A percentile compares a stretch with the other conserved stretches of the same genome.
Evolutionary conservation across 305 asterid species (phyloP).

Genomic region (Fraxinus latifolia): DNA sequence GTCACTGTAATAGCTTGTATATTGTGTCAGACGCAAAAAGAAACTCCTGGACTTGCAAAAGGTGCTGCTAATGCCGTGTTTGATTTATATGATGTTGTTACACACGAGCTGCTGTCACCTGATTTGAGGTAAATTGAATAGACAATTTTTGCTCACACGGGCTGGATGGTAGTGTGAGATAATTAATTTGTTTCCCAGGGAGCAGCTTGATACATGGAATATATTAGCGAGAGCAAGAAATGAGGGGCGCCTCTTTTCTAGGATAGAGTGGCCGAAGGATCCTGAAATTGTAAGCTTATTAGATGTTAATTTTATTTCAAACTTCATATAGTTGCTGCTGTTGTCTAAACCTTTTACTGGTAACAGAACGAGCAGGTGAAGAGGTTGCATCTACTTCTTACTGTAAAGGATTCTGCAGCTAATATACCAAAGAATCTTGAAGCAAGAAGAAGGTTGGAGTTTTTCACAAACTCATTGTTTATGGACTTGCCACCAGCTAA

Average conservation of each 20-base stretch:
- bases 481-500: slow-evolving; percentile 94
- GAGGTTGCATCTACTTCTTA: slow-evolving; percentile 92
- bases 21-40: slow-evolving; percentile 56
- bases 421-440: slow-evolving; percentile 97
- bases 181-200: slow-evolving; percentile 46
- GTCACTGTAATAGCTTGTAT: slow-evolving; percentile 21
- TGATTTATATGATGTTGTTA: slow-evolving; percentile 89
- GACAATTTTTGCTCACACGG: slow-evolving; percentile 10
- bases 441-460: slow-evolving; percentile 90
- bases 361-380: slow-evolving; percentile 93
- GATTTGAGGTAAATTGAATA: slow-evolving; percentile 68
- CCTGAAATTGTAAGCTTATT: slow-evolving; percentile 67
- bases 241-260: slow-evolving; percentile 92
- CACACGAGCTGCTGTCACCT: slow-evolving; percentile 77
- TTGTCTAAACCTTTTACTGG: slow-evolving; percentile 6
- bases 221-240: slow-evolving; percentile 85
- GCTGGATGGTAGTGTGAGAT: background rate
- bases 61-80: slow-evolving; percentile 91
- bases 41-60: slow-evolving; percentile 78
- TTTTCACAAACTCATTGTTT: slow-evolving; percentile 85
- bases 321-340: background rate
- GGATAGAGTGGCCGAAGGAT: slow-evolving; percentile 92
- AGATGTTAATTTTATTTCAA: slow-evolving; percentile 1
- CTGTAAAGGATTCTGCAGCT: slow-evolving; percentile 92
- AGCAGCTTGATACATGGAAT: slow-evolving; percentile 95